Conservation (phyloP, 345 rosid species). For the Nephelium lappaceum region DNA sequence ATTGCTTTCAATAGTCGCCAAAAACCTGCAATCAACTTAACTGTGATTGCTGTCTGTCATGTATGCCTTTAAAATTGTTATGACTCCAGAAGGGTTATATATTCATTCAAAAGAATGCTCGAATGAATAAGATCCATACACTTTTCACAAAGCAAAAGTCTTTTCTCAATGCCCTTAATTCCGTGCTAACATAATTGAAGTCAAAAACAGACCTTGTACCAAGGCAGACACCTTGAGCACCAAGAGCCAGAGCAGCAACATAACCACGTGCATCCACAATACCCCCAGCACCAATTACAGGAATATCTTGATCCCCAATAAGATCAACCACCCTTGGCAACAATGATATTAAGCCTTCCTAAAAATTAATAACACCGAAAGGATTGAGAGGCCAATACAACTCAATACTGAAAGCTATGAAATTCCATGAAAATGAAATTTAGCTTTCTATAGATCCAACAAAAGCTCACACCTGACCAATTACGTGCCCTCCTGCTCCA, state of each 20-base stretch:
- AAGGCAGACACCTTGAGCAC: constrained; percentile 82
- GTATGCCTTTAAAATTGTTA: too few species aligned
- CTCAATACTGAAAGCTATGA: not conserved
- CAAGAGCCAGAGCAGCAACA: constrained; percentile 87
- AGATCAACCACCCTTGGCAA: constrained; percentile 83
- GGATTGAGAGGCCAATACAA: not conserved
- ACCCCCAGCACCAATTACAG: constrained; percentile 90
- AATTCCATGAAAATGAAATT: not conserved
- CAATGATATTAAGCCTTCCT: constrained; percentile 74
- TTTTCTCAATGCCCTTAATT: not conserved
- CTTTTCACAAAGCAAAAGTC: not conserved
- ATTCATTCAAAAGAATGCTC: too few species aligned
- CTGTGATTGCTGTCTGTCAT: not conserved
- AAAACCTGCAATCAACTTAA: constrained; percentile 47
- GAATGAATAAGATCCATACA: not conserved
- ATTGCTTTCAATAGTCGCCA: constrained; percentile 81
- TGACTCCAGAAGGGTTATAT: not conserved
- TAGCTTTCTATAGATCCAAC: not conserved
- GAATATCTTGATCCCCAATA: constrained; percentile 56
- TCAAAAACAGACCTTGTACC: constrained; percentile 68
- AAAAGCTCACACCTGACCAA: constrained; percentile 61
- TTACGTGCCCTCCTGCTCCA: constrained; percentile 91
- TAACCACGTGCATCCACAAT: constrained; percentile 82
- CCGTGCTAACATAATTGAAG: not conserved
- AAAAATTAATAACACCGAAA: constrained; percentile 9